Conservation (phyloP, 177 flowering plant species). For the Vitis hybrid region DNA sequence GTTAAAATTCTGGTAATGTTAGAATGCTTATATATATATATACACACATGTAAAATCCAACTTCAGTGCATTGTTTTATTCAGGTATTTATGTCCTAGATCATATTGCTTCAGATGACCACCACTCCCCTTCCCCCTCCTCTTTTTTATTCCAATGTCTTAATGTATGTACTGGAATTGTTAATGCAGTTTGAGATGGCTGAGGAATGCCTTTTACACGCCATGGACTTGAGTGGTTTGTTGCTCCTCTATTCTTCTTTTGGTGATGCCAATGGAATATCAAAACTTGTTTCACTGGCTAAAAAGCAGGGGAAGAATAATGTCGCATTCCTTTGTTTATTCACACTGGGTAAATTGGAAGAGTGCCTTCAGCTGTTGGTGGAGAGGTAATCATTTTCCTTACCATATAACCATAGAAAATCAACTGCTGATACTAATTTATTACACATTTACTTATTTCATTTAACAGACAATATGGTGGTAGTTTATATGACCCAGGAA, state of each 20-base stretch:
- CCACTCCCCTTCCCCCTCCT: too few species aligned
- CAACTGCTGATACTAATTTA: slow-evolving; percentile 1
- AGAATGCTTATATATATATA: too few species aligned
- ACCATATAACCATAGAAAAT: background rate
- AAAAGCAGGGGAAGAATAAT: slow-evolving; percentile 93
- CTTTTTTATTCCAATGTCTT: background rate
- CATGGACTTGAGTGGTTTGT: slow-evolving; percentile 86
- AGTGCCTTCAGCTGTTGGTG: slow-evolving; percentile 85
- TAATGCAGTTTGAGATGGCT: slow-evolving; percentile 87
- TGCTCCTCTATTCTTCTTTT: slow-evolving; percentile 84
- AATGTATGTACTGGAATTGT: background rate
- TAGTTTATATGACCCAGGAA: too few species aligned
- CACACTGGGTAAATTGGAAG: slow-evolving; percentile 89
- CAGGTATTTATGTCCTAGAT: too few species aligned
- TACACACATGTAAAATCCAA: too few species aligned
- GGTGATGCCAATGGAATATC: slow-evolving; percentile 91
- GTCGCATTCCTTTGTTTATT: slow-evolving; percentile 91
- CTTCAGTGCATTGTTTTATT: too few species aligned
- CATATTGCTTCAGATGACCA: too few species aligned
- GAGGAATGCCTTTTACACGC: slow-evolving; percentile 85
- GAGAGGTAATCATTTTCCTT: slow-evolving; percentile 61
- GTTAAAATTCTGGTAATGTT: too few species aligned
- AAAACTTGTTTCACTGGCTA: slow-evolving; percentile 76
- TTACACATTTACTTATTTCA: background rate
- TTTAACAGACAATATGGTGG: too few species aligned